These are phyloP conservation scores for Odonthalia washingtoniensis DNA, from an alignment of 31 red algal species.

Conservation along the genomic window DNA sequence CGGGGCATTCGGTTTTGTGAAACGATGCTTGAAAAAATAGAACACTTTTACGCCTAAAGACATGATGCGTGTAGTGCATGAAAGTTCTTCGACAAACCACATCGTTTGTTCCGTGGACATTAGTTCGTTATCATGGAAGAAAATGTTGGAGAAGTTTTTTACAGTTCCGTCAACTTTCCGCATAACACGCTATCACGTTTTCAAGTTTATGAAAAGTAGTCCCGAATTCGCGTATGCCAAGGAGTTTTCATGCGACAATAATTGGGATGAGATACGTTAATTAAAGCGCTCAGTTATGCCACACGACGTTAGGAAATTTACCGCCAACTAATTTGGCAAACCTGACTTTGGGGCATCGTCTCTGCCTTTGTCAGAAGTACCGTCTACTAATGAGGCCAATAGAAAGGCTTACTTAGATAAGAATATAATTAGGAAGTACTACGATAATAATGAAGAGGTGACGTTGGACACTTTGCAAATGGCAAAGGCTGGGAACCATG, in stretches of 20 bases:
- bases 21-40: conserved; percentile 17
- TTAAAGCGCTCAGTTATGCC: background rate
- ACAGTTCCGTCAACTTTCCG: conserved; percentile 33
- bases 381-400: conserved; percentile 32
- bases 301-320: background rate
- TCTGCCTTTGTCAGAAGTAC: conserved; percentile 7
- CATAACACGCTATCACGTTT: conserved; percentile 55
- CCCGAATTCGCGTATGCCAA: background rate
- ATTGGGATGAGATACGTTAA: conserved; percentile 1
- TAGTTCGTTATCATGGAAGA: conserved; percentile 16
- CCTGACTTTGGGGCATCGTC: background rate
- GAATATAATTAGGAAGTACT: conserved; percentile 41
- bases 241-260: background rate
- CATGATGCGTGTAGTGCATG: conserved; percentile 32
- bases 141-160: conserved; percentile 16
- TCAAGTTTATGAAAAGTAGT: conserved; percentile 24
- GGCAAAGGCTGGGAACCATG: conserved; percentile 72
- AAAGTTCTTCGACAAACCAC: conserved; percentile 26
- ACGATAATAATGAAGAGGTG: conserved; percentile 6
- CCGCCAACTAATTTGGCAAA: background rate
- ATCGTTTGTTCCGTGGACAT: conserved; percentile 7
- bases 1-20: conserved; percentile 39
- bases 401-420: conserved; percentile 32
- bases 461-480: conserved; percentile 78
- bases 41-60: conserved; percentile 25